These are phyloP conservation scores for Margaritispora aquatica DNA, from an alignment of 495 filamentous ascomycete species.

Conservation along the genomic window DNA sequence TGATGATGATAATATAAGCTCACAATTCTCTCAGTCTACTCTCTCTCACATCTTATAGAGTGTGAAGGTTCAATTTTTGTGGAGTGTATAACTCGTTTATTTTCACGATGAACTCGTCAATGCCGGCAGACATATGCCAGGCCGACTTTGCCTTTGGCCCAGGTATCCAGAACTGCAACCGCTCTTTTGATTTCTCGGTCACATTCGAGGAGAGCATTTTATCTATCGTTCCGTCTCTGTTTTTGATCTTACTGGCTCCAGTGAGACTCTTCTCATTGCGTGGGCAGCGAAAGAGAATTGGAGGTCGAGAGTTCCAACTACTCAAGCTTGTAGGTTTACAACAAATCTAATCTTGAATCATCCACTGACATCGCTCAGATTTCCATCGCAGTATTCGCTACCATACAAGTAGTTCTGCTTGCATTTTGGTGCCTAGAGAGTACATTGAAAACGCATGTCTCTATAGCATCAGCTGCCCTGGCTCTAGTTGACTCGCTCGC, in stretches of 20 bases:
- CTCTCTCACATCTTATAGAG: no score
- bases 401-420: neutral
- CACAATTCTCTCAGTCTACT: no score
- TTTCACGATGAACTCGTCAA: neutral
- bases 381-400: neutral
- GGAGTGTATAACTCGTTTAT: no score
- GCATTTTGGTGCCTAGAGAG: neutral
- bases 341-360: neutral
- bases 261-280: neutral
- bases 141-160: neutral
- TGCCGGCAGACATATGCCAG: neutral
- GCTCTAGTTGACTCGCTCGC: neutral
- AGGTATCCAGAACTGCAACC: neutral
- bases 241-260: neutral
- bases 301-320: neutral
- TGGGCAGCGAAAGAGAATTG: neutral
- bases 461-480: neutral
- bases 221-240: neutral
- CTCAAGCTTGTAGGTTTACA: neutral
- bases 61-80: no score
- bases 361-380: neutral
- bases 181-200: neutral
- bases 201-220: neutral
- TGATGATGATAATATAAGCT: no score
- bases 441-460: neutral